Percentiles rank a stretch among this genome's conserved stretches.
Evolutionary conservation across 495 filamentous ascomycete species (phyloP).

Genomic region (Tricharina praecox): DNA sequence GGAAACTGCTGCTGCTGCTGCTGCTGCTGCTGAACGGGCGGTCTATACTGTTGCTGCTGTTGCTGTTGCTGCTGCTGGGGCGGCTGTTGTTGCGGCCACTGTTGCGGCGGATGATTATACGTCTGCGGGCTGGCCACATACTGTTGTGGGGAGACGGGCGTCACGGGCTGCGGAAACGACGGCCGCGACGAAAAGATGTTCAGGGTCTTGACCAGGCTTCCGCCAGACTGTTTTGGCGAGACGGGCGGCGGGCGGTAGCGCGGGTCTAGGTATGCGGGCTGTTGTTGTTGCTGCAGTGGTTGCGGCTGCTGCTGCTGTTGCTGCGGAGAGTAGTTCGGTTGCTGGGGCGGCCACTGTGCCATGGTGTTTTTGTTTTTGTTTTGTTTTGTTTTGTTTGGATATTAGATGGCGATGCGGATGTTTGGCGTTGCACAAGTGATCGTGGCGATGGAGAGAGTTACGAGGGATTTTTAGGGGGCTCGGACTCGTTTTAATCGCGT

Average conservation of each 20-base stretch:
- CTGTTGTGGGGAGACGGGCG: too few species aligned
- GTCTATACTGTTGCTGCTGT: not conserved
- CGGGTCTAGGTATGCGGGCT: not conserved
- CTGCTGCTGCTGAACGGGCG: not conserved
- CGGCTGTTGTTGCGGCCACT: not conserved
- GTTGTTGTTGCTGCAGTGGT: not conserved
- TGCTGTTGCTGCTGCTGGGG: not conserved
- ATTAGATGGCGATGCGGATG: not conserved
- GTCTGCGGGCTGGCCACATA: too few species aligned
- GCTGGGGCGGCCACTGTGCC: not conserved
- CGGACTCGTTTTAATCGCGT: too few species aligned
- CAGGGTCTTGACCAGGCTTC: slow-evolving; percentile 1
- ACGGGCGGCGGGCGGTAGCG: not conserved
- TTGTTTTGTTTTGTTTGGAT: too few species aligned
- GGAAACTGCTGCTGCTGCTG: not conserved
- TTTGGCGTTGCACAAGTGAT: not conserved
- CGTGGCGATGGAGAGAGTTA: not conserved
- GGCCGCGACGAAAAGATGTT: too few species aligned
- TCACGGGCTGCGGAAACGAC: too few species aligned
- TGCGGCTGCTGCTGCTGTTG: not conserved
- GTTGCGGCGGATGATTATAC: too few species aligned
- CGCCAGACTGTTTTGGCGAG: not conserved
- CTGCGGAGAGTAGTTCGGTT: not conserved
- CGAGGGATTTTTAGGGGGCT: not conserved
- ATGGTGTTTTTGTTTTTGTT: too few species aligned